phyloP scores from a whole-genome alignment of 108 stramenopile genomes.

The Pseudonitzschia delicatissima region DNA sequence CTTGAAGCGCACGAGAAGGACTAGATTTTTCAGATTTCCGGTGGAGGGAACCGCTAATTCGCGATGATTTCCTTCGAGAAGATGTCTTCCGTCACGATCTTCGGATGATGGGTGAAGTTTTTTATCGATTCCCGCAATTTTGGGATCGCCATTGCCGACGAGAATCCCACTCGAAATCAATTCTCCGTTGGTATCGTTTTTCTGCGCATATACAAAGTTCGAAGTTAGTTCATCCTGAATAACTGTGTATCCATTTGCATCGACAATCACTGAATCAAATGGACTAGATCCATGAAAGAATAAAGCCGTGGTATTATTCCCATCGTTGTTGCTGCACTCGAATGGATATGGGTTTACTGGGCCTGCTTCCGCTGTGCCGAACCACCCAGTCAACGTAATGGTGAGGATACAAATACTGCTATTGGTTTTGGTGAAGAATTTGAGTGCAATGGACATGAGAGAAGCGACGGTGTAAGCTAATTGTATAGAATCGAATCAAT shows the following conservation, averaged over 20 bases:
- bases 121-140: neutral
- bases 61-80: neutral
- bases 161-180: neutral
- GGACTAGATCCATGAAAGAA: conserved; percentile 16
- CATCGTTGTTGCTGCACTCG: conserved; percentile 15
- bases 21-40: conserved; percentile 12
- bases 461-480: too few species aligned
- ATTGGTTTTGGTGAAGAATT: neutral
- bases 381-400: neutral
- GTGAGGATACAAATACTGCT: neutral
- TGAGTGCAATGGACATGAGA: too few species aligned
- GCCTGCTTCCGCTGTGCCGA: neutral
- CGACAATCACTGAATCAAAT: neutral
- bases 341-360: conserved; percentile 23
- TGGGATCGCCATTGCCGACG: conserved; percentile 12
- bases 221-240: conserved; percentile 15
- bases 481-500: too few species aligned
- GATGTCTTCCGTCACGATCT: neutral
- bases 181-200: conserved; percentile 11
- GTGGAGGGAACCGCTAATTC: conserved; percentile 3
- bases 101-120: neutral
- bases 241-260: conserved; percentile 26
- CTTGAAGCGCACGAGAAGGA: conserved; percentile 19
- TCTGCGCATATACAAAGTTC: conserved; percentile 25
- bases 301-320: conserved; percentile 5